These are phyloP conservation scores for Dactylellina cionopaga DNA, from an alignment of 2,329 filamentous ascomycete genomes.

Conservation along the genomic window DNA sequence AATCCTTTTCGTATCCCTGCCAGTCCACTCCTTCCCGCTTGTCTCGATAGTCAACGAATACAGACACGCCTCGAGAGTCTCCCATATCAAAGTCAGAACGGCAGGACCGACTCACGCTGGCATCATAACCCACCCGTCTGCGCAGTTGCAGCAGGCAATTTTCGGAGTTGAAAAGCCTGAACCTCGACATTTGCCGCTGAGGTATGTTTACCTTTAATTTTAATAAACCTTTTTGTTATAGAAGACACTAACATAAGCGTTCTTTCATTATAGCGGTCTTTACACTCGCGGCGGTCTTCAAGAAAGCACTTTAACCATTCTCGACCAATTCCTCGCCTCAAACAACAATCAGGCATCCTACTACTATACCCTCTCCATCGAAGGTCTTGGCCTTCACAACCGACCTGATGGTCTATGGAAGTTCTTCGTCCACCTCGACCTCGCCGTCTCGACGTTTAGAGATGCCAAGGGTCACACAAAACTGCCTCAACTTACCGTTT, in stretches of 20 bases:
- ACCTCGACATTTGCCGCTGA: constrained; percentile 26
- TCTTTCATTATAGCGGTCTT: constrained; percentile 21
- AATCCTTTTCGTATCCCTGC: constrained; percentile 47
- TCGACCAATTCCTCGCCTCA: constrained; percentile 30
- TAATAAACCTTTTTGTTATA: background rate
- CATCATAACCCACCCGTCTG: constrained; percentile 50
- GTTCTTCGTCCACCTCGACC: constrained; percentile 33
- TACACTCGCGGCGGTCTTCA: constrained; percentile 37
- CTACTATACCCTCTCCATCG: constrained; percentile 39
- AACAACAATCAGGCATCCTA: constrained; percentile 18
- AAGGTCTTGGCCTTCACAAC: constrained; percentile 31
- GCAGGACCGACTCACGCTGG: constrained; percentile 51
- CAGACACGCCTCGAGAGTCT: constrained; percentile 16
- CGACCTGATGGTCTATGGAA: constrained; percentile 32
- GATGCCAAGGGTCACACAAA: constrained; percentile 45
- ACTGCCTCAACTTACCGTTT: constrained; percentile 38
- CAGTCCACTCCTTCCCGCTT: constrained; percentile 32
- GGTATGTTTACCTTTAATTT: constrained; percentile 19
- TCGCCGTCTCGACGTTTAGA: constrained; percentile 12
- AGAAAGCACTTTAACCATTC: background rate
- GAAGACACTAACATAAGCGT: constrained; percentile 1
- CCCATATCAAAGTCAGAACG: constrained; percentile 43
- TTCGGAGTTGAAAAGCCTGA: constrained; percentile 22
- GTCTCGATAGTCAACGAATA: constrained; percentile 21
- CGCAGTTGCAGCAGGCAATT: constrained; percentile 37